Percentiles rank a stretch among this genome's conserved stretches.
Conservation (phyloP, 129 eudicot genomes). For the Dittrichia graveolens region DNA sequence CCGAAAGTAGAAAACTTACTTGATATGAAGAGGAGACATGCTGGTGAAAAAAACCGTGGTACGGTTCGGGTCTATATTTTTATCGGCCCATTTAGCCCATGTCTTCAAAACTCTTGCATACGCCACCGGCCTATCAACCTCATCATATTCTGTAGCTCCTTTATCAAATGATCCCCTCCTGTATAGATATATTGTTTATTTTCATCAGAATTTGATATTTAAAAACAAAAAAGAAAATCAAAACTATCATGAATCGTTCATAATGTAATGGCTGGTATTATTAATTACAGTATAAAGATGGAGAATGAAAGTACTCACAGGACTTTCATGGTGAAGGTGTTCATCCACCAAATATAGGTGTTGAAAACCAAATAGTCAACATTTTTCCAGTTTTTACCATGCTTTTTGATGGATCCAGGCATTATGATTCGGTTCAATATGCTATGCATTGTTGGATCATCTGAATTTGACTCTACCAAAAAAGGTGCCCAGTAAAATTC, state of each 20-base stretch:
- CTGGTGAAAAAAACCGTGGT: conserved; percentile 81
- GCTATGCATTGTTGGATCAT: conserved; percentile 89
- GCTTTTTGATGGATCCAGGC: conserved; percentile 87
- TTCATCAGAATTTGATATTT: not conserved
- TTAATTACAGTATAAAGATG: not conserved
- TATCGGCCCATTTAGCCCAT: conserved; percentile 89
- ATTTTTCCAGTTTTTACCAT: conserved; percentile 79
- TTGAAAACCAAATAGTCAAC: conserved; percentile 88
- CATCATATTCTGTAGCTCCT: conserved; percentile 90
- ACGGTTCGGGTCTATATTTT: conserved; percentile 63
- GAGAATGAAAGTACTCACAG: conserved; percentile 53
- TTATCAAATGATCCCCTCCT: conserved; percentile 91
- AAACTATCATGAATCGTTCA: too few species aligned
- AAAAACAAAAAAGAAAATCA: too few species aligned
- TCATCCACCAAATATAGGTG: conserved; percentile 99
- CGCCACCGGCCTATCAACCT: conserved; percentile 73
- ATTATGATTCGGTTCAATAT: conserved; percentile 79
- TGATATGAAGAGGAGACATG: conserved; percentile 99
- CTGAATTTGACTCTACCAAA: conserved; percentile 95
- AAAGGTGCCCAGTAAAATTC: conserved; percentile 99
- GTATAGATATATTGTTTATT: not conserved
- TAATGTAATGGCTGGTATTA: too few species aligned
- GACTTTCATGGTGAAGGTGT: conserved; percentile 81
- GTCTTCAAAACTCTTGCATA: conserved; percentile 78
- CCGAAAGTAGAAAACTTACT: conserved; percentile 47